A percentile compares a stretch with the other conserved stretches of the same genome.
These are phyloP conservation scores for Groenewaldozyma salmanticensis DNA, from an alignment of 805 yeast species.

Conservation along the genomic window DNA sequence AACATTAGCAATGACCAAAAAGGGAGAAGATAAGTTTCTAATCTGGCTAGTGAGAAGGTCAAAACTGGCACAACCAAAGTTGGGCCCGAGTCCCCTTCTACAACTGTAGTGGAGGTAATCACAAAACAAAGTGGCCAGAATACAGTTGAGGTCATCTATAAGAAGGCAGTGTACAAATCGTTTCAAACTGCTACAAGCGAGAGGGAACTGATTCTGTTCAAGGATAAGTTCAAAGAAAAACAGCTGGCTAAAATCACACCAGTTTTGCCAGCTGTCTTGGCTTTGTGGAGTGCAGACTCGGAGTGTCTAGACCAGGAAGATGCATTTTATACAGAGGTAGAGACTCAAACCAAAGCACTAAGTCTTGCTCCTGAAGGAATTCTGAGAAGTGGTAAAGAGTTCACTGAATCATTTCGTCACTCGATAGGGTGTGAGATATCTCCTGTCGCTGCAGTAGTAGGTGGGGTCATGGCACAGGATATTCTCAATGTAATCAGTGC, in stretches of 20 bases:
- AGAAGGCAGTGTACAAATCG: conserved; percentile 31
- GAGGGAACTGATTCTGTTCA: too few species aligned
- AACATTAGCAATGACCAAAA: too few species aligned
- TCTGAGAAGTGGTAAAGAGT: conserved; percentile 29
- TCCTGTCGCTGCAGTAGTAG: conserved; percentile 79
- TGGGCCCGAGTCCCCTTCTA: conserved; percentile 38
- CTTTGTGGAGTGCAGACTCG: too few species aligned
- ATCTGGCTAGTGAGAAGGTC: conserved; percentile 10
- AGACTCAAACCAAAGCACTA: conserved; percentile 22
- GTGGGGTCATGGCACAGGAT: conserved; percentile 87
- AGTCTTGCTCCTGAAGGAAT: conserved; percentile 40
- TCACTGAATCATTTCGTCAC: conserved; percentile 24
- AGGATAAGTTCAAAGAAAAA: conserved; percentile 15
- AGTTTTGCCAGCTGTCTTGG: conserved; percentile 47
- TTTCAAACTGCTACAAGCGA: conserved; percentile 11
- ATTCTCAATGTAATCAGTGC: conserved; percentile 71
- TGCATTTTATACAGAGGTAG: conserved; percentile 5
- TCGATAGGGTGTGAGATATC: conserved; percentile 48
- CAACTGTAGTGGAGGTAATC: conserved; percentile 34
- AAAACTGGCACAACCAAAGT: conserved; percentile 29
- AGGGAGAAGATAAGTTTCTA: background rate
- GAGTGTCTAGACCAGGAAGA: background rate
- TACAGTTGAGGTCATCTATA: conserved; percentile 28
- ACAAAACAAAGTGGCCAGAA: conserved; percentile 21
- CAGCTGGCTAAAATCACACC: conserved; percentile 42